Evolutionary conservation across 371 early-diverging fungal species (phyloP), one percentile per base, ranked within the genome.

Genomic region (Mucor saturninus): DNA sequence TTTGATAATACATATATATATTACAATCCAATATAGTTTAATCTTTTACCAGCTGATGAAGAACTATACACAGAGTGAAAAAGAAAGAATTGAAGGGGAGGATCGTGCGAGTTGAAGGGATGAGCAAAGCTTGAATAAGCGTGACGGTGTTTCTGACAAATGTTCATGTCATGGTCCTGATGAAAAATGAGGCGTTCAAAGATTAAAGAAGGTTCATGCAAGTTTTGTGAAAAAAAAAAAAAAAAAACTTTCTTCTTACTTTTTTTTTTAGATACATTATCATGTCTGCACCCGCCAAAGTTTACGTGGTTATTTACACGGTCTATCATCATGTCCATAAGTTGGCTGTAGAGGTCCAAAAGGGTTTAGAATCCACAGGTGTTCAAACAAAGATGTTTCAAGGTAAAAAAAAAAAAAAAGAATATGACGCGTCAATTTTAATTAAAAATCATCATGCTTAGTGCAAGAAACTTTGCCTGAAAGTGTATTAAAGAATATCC

Each of bases 251-350:
- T 21, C 48, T 28, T 51, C n/a, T 32, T 8, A 32, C 14, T 11
- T 30, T 52, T 13, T 32, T 11, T 30, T 52, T 13, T 30, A 52
- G 11, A 31, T 43, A 13, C 14, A 31, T 38, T 38, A 51, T 9
- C 49, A 72, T 72, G 75, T 61, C 66, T 37, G 30, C 43, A 26
- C 59, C 62, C 29, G 75, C 70, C 11, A 79, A 67, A 39, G 79
- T 90, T 42, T 83, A 77, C 69, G 84, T 91, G 48, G 81, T 90
- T 32, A 79, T 81, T 67, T 88, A 93, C 73, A 84, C 92, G 13
- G 73, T 85, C 5, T 93, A 90, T 72, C 88, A 90, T 31, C 95
- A 95, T 72, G 75, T 92, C 56, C 79, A 85, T 63, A 85, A 84
- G 13, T 71, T 95, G 14, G 93, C 91, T 26, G 69, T 89, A 29